Conservation (phyloP, 2,329 filamentous ascomycete species). For the Laburnicola sp. region DNA sequence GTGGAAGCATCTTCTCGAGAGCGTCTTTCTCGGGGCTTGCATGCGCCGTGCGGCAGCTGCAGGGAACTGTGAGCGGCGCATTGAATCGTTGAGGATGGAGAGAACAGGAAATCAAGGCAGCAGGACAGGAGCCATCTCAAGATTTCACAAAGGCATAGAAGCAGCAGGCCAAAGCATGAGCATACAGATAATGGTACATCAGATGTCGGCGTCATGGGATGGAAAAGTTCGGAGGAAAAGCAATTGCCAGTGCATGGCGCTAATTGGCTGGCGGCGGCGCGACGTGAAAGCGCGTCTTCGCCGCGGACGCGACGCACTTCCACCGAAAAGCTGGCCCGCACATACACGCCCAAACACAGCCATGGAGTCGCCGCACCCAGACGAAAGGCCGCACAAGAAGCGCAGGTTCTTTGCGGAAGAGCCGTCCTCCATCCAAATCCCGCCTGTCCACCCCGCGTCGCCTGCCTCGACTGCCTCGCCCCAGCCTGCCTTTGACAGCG, state of each 20-base stretch:
- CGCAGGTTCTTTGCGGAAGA: conserved; percentile 65
- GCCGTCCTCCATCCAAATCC: conserved; percentile 34
- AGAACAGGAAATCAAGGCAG: too few species aligned
- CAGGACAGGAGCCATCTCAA: conserved; percentile 6
- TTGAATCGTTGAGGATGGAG: conserved; percentile 26
- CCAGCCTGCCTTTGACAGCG: conserved; percentile 21
- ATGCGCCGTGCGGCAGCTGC: conserved; percentile 24
- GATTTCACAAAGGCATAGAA: neutral
- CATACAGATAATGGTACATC: conserved; percentile 3
- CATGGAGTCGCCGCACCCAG: conserved; percentile 49
- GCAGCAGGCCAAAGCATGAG: neutral
- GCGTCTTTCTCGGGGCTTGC: conserved; percentile 3
- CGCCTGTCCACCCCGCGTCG: conserved; percentile 25
- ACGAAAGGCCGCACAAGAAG: conserved; percentile 63
- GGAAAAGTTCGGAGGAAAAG: conserved; percentile 13
- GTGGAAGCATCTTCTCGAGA: conserved; percentile 25
- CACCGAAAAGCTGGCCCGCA: too few species aligned
- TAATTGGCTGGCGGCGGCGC: conserved; percentile 27
- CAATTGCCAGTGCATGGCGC: conserved; percentile 28
- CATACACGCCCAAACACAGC: conserved; percentile 10
- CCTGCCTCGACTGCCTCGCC: conserved; percentile 39
- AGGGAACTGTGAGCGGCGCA: conserved; percentile 27
- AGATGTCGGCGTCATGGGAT: conserved; percentile 2
- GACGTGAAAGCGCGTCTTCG: conserved; percentile 38
- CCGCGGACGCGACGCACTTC: conserved; percentile 33